Conservation (phyloP, 495 filamentous ascomycete genomes). For the Aspergillus cavernicola region DNA sequence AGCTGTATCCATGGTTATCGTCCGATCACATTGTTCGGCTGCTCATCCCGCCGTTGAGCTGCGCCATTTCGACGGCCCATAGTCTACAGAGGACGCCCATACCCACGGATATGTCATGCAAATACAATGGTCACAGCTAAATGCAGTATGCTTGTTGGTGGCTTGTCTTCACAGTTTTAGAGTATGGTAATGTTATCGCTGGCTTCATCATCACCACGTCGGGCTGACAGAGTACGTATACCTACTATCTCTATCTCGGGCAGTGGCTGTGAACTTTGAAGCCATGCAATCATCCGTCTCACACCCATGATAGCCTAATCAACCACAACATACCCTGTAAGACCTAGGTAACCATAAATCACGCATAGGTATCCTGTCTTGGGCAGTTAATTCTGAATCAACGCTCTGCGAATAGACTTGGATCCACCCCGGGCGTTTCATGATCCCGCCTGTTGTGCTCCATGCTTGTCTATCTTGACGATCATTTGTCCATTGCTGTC, state of each 20-base stretch:
- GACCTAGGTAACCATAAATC: background rate
- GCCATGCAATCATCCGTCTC: background rate
- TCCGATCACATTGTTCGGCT: background rate
- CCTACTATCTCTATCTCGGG: background rate
- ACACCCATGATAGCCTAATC: background rate
- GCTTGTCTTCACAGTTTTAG: no score
- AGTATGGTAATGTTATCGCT: background rate
- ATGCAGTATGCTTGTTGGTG: no score
- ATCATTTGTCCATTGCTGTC: slow-evolving; percentile 2
- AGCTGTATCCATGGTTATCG: background rate
- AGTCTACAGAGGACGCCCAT: no score
- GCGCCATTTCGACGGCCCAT: no score
- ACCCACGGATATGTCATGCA: no score
- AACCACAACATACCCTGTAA: background rate
- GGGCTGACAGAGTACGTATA: background rate
- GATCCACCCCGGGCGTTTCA: slow-evolving; percentile 17
- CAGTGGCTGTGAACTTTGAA: background rate
- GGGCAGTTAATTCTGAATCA: background rate
- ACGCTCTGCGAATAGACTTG: background rate
- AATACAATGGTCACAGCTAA: no score
- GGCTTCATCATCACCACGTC: background rate
- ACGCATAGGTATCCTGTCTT: background rate
- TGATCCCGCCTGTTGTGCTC: slow-evolving; percentile 5
- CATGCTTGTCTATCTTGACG: background rate
- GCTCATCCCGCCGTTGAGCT: background rate